Percentiles rank a stretch among this genome's conserved stretches.
Evolutionary conservation across 2,329 filamentous ascomycete species (phyloP).

Genomic region (Talaromyces pinophilus): DNA sequence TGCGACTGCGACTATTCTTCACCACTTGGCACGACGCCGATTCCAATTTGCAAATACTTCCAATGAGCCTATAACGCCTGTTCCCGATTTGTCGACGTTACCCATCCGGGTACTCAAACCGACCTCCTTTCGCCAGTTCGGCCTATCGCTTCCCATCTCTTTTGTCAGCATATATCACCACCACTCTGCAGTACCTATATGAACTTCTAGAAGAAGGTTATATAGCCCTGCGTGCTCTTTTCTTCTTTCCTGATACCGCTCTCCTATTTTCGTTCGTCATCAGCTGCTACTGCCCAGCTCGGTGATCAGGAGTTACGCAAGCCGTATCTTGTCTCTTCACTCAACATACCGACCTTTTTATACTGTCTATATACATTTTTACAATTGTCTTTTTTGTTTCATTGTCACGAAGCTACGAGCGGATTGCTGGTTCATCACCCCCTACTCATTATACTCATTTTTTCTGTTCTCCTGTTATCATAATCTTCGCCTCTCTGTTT

Average conservation of each 20-base stretch:
- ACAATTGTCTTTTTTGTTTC: constrained; percentile 28
- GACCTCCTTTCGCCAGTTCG: constrained; percentile 31
- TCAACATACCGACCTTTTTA: constrained; percentile 22
- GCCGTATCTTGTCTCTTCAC: constrained; percentile 26
- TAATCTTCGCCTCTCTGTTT: constrained; percentile 33
- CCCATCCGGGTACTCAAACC: constrained; percentile 30
- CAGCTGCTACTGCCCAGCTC: constrained; percentile 25
- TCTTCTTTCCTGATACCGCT: constrained; percentile 24
- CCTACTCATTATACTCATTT: constrained; percentile 28
- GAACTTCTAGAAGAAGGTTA: constrained; percentile 29
- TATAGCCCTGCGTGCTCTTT: constrained; percentile 25
- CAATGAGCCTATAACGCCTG: constrained; percentile 46
- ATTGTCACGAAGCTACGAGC: constrained; percentile 26
- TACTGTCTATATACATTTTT: constrained; percentile 28
- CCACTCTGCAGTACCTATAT: constrained; percentile 32
- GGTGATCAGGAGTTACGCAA: constrained; percentile 23
- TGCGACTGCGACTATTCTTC: constrained; percentile 28
- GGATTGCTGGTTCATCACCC: constrained; percentile 28
- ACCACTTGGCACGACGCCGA: constrained; percentile 24
- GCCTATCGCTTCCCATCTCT: constrained; percentile 30
- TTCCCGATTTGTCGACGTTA: constrained; percentile 38
- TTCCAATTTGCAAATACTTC: constrained; percentile 30
- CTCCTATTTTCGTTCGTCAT: constrained; percentile 21
- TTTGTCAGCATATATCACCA: constrained; percentile 33
- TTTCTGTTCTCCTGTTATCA: constrained; percentile 31